phyloP scores from a whole-genome alignment of 1,139 yeast genomes.

The Keqinozyma sinolaborantium region DNA sequence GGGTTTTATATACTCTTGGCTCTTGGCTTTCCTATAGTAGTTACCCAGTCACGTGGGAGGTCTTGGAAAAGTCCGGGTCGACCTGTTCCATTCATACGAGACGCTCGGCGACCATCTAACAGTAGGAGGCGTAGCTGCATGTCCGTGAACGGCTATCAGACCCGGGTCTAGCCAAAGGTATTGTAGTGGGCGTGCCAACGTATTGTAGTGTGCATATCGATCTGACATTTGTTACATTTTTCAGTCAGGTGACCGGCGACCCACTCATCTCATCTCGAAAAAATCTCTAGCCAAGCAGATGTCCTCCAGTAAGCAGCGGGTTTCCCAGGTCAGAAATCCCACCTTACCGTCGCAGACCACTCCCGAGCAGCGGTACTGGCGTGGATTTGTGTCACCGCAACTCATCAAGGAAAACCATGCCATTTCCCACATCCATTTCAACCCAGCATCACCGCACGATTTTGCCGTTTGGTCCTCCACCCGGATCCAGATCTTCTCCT shows the following conservation, averaged over 20 bases:
- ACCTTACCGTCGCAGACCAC: conserved; percentile 77
- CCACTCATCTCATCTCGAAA: conserved; percentile 1
- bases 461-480: conserved; percentile 93
- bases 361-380: conserved; percentile 94
- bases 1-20: too few species aligned
- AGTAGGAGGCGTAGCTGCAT: too few species aligned
- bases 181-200: too few species aligned
- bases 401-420: conserved; percentile 92
- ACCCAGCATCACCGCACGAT: conserved; percentile 83
- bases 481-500: conserved; percentile 85
- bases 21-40: too few species aligned
- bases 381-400: conserved; percentile 79
- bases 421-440: conserved; percentile 82
- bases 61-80: too few species aligned
- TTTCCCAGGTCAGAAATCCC: conserved; percentile 69
- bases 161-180: too few species aligned
- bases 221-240: too few species aligned
- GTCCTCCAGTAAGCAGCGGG: conserved; percentile 77
- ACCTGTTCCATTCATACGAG: too few species aligned
- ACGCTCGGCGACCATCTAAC: too few species aligned
- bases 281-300: conserved; percentile 25
- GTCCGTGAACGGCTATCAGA: too few species aligned
- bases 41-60: too few species aligned
- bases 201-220: too few species aligned
- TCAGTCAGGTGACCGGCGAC: not conserved